Percentiles rank a stretch among this genome's conserved stretches.
These are phyloP conservation scores for Metschnikowia koreensis DNA, from an alignment of 805 yeast species.

Conservation along the genomic window DNA sequence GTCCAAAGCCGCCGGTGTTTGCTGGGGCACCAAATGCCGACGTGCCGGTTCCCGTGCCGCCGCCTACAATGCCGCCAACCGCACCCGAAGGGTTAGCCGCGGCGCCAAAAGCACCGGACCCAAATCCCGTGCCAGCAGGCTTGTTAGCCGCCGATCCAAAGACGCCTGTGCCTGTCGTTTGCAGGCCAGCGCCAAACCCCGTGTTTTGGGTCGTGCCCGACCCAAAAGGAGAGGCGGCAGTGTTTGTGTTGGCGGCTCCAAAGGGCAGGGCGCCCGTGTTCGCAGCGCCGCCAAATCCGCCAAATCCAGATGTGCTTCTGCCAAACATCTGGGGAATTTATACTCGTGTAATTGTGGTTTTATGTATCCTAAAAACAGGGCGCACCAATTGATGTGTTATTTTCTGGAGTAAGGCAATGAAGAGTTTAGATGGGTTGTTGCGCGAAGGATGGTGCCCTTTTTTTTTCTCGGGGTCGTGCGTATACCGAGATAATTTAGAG, in stretches of 20 bases:
- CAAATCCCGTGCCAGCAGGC: slow-evolving; percentile 37
- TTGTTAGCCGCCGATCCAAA: slow-evolving; percentile 19
- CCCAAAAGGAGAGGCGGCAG: slow-evolving; percentile 19
- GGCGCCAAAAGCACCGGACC: slow-evolving; percentile 10
- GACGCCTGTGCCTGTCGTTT: slow-evolving; percentile 7
- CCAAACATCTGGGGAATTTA: slow-evolving; percentile 43
- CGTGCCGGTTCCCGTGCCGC: slow-evolving; percentile 15
- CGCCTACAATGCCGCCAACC: slow-evolving; percentile 28
- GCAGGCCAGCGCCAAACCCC: slow-evolving; percentile 18
- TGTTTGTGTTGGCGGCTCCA: slow-evolving; percentile 9
- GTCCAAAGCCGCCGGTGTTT: slow-evolving; percentile 7
- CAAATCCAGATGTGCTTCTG: slow-evolving; percentile 49
- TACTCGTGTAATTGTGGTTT: background rate
- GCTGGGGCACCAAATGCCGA: slow-evolving; percentile 12
- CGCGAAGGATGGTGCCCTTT: background rate
- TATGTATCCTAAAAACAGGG: background rate
- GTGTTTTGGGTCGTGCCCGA: slow-evolving; percentile 12
- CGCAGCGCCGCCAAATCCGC: slow-evolving; percentile 41
- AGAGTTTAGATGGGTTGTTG: background rate
- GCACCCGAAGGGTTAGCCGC: slow-evolving; percentile 20
- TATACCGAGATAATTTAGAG: background rate
- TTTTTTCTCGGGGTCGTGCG: background rate
- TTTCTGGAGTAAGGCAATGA: background rate
- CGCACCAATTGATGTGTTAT: slow-evolving; percentile 1
- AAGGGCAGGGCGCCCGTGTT: slow-evolving; percentile 15